Conservation (phyloP, 83 land plant genomes). For the Isoetes engelmannii region DNA sequence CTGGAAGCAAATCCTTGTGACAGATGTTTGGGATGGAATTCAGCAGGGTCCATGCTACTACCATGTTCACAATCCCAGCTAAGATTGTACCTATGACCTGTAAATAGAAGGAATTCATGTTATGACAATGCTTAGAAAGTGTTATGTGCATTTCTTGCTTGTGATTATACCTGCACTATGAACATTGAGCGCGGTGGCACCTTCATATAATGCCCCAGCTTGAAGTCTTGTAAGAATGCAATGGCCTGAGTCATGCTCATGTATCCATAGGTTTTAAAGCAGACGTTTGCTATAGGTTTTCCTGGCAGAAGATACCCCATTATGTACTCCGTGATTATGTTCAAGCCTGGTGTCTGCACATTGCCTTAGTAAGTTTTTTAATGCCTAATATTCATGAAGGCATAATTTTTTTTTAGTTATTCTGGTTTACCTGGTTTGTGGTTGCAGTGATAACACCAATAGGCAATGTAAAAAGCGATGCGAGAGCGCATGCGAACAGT, state of each 20-base stretch:
- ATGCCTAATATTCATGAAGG: neutral
- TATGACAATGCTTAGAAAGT: neutral
- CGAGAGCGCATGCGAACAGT: conserved; percentile 16
- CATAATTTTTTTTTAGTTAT: too few species aligned
- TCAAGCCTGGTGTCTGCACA: conserved; percentile 38
- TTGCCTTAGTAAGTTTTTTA: neutral
- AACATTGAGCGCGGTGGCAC: conserved; percentile 57
- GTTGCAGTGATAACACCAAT: conserved; percentile 20
- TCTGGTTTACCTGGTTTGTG: conserved; percentile 10
- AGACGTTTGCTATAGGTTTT: conserved; percentile 47
- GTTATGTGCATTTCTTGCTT: neutral
- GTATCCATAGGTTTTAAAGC: conserved; percentile 48
- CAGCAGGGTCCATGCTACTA: conserved; percentile 69
- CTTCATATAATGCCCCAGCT: conserved; percentile 59
- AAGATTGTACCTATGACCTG: conserved; percentile 50
- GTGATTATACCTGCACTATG: conserved; percentile 34
- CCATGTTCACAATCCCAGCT: conserved; percentile 29
- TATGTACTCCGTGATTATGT: conserved; percentile 43
- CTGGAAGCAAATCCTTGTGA: conserved; percentile 21
- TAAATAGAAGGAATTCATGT: too few species aligned
- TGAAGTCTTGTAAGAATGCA: conserved; percentile 40
- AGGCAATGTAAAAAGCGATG: conserved; percentile 11
- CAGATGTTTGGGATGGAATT: conserved; percentile 35
- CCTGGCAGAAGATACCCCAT: conserved; percentile 54
- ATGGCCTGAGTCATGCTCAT: conserved; percentile 47